Base-by-base conservation (phyloP, 2,329 filamentous ascomycete genomes). In the Cadophora malorum region DNA sequence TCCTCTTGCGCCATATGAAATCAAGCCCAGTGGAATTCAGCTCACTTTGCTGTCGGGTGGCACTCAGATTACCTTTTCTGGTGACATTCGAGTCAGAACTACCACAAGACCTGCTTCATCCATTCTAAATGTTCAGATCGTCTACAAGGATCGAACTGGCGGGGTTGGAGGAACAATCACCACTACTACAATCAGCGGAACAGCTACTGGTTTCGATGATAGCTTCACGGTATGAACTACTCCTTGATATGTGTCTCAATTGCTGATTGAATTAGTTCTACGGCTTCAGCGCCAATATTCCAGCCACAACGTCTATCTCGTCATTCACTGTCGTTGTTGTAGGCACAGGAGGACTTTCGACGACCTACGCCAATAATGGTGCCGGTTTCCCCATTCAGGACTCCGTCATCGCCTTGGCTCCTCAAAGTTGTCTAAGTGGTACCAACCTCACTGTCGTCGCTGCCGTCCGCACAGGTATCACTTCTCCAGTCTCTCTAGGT, bases 11-110 rank as follows among this genome's bases (percentile, higher is more conserved):
- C 85, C 86, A 0, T 90, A 89, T 76, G 81, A 81, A 19, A 82
- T 89, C 73, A 90, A 90, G 79, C 87, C 87, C 3, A 84, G 85
- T 63, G 80, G 82, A 61, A 77, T 89, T 72, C 85, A 88, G 73
- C 81, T 90, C 47, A 83, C 83, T 0, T 79, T 90, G 19, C 79
- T 83, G 64, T 73, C 80, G 8, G 83, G 82, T 19, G 86, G 83
- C 12, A 78, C 77, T 14, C 80, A 79, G 1, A 76, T 90, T 67
- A 77, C 79, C 14, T 81, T 89, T 66, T 81, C 82, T 8, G 87
- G 87, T 5, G 82, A 83, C 55, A 87, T 90, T 70, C 83, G 88
- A 25, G 80, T 90, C 45, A 82, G 82, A 66, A 88, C 84, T 0
- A 88, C 84, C 2, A 77, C 79, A 4, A 68, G 73, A 31, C 77